These are phyloP conservation scores for Candida taoyuanica DNA, from an alignment of 805 yeast species.

Conservation along the genomic window DNA sequence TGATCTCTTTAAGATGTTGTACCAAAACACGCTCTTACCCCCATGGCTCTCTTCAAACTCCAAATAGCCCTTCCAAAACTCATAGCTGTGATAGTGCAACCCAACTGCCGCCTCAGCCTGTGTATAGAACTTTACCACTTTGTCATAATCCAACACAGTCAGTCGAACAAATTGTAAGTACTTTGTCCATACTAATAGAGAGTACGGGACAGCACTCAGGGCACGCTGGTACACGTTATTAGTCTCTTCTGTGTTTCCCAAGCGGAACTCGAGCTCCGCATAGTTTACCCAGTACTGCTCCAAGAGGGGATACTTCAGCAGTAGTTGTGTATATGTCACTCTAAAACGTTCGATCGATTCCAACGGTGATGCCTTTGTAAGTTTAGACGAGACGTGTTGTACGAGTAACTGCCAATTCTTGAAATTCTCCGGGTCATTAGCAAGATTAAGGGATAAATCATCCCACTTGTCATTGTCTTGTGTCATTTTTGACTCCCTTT, in stretches of 20 bases:
- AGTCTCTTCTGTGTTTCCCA: constrained; percentile 39
- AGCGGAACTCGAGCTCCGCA: constrained; percentile 42
- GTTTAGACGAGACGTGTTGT: constrained; percentile 29
- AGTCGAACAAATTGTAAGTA: constrained; percentile 39
- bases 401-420: constrained; percentile 36
- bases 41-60: constrained; percentile 37
- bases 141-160: constrained; percentile 26
- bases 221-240: constrained; percentile 35
- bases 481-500: constrained; percentile 2
- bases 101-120: constrained; percentile 47
- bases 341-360: constrained; percentile 33
- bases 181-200: constrained; percentile 46
- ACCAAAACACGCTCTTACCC: constrained; percentile 22
- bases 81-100: constrained; percentile 44
- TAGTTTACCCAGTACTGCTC: constrained; percentile 56
- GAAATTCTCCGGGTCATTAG: constrained; percentile 33
- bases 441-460: constrained; percentile 13
- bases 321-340: constrained; percentile 37
- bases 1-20: constrained; percentile 39
- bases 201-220: constrained; percentile 37
- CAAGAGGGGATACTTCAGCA: constrained; percentile 43
- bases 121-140: constrained; percentile 38
- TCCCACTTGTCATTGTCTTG: constrained; percentile 16
- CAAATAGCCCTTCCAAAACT: constrained; percentile 49
- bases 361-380: constrained; percentile 33